Conservation (phyloP, 495 filamentous ascomycete genomes). For the Daldinia vernicosa region DNA sequence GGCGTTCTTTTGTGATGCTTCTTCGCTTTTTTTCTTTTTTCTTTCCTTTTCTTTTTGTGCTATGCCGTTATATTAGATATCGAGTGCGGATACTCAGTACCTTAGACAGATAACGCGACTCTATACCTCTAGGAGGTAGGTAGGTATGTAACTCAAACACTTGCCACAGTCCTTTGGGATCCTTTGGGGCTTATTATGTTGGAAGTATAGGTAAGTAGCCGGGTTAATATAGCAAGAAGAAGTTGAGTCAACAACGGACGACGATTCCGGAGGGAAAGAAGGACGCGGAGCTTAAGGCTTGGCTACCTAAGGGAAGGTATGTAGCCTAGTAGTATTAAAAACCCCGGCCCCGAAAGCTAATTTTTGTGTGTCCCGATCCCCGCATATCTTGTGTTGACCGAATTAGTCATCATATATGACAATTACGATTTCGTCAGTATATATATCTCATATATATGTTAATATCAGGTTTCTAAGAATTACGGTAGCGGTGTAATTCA, state of each 20-base stretch:
- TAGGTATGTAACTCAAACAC: neutral
- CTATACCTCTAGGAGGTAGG: no score
- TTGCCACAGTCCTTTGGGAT: neutral
- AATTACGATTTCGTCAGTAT: no score
- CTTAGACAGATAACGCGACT: no score
- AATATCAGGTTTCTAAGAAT: neutral
- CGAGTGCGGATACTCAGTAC: no score
- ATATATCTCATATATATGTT: no score
- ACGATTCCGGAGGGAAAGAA: neutral
- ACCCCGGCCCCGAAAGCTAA: neutral
- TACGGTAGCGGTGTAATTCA: neutral
- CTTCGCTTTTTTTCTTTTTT: neutral
- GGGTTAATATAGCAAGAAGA: neutral
- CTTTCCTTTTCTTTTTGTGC: no score
- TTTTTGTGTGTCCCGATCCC: conserved; percentile 16
- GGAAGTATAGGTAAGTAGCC: neutral
- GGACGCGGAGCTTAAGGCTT: conserved; percentile 1
- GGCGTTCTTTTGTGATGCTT: neutral
- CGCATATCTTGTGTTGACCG: conserved; percentile 8
- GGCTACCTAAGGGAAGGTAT: neutral
- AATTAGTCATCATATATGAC: conserved; percentile 18
- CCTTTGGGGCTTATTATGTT: neutral
- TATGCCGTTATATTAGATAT: neutral
- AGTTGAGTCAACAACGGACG: neutral
- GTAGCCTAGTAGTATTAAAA: neutral